Percentiles rank a stretch among this genome's conserved stretches.
phyloP scores from a whole-genome alignment of 2,329 filamentous ascomycete species.

The Colletotrichum sp. region DNA sequence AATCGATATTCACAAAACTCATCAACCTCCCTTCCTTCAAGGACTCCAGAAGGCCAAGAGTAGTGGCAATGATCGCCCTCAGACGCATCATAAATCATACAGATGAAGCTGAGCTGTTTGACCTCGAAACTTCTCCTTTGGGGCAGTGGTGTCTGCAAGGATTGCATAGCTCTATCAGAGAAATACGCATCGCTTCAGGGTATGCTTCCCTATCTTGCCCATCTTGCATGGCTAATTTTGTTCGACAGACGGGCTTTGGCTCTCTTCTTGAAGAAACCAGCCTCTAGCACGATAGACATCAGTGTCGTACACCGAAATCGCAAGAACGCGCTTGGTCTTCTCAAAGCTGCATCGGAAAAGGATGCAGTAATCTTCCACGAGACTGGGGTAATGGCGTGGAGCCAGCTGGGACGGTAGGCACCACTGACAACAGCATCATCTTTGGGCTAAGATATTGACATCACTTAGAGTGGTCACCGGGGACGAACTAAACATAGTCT shows the following conservation, averaged over 20 bases:
- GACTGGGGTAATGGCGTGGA: conserved; percentile 84
- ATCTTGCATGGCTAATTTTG: conserved; percentile 21
- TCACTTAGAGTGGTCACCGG: conserved; percentile 68
- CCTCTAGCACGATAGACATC: conserved; percentile 33
- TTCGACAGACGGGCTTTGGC: conserved; percentile 63
- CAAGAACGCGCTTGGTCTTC: conserved; percentile 70
- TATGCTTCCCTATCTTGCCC: conserved; percentile 38
- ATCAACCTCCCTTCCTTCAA: conserved; percentile 50
- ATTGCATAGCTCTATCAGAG: conserved; percentile 82
- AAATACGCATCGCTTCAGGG: conserved; percentile 83
- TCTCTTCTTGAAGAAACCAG: conserved; percentile 62
- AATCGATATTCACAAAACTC: conserved; percentile 51
- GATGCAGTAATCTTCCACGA: conserved; percentile 74
- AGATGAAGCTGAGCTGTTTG: conserved; percentile 61
- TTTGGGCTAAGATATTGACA: background rate
- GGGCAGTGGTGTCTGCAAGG: conserved; percentile 85
- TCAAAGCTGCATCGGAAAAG: conserved; percentile 76
- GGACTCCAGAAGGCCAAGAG: conserved; percentile 64
- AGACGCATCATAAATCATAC: conserved; percentile 74
- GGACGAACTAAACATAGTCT: conserved; percentile 84
- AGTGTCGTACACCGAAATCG: conserved; percentile 67
- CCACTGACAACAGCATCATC: background rate
- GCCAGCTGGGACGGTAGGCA: conserved; percentile 75
- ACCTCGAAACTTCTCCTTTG: conserved; percentile 69
- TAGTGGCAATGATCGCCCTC: conserved; percentile 75